Base-by-base conservation (phyloP, 1,139 yeast genomes). In the Suhomyces kunorum region DNA sequence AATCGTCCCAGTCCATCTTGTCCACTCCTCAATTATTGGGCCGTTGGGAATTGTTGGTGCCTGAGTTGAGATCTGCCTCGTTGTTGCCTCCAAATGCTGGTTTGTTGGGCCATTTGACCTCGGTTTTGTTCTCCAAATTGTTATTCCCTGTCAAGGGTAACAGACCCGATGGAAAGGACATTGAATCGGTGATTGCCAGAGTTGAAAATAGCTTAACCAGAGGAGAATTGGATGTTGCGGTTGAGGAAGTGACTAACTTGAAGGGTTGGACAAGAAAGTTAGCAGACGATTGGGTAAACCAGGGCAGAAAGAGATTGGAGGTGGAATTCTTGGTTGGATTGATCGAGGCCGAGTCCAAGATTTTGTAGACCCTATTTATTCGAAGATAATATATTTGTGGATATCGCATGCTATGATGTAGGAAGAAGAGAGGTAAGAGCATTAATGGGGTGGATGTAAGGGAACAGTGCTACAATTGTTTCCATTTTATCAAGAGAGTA, bases 21-120 rank as follows among this genome's bases (percentile, higher is more conserved):
- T 72, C 81, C 11, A 73, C 67, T 43, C 58, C 89, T n/a, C 92
- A 92, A 56, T 75, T 89, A 53, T 68, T 78, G 50, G 62, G 80
- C 36, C 78, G 89, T 61, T 85, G 92, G 85, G 80, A 81, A 50
- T 70, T 82, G 44, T 74, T 92, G 46, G 83, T 79, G 15, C 95
- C 95, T 14, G 96, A 90, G 64, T 80, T 92, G 58, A 83, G 96
- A 63, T 81, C 89, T 20, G 92, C 95, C 8, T 83, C 96, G 9
- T 68, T 89, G 53, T 76, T 87, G 48, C 98, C 98, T 38, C 95
- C 95, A 53, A 87, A 90, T 60, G 96, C 98, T 23, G 98, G 98
- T 55, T 78, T 92, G 44, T 78, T 92, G 54, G 98, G 97, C 31
- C 97, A 92, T 64, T 63, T 89, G 38, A 77, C 95, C 8, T 90